Evolutionary conservation across 2,329 filamentous ascomycete species (phyloP).

Genomic region (Pseudogymnoascus sp.): DNA sequence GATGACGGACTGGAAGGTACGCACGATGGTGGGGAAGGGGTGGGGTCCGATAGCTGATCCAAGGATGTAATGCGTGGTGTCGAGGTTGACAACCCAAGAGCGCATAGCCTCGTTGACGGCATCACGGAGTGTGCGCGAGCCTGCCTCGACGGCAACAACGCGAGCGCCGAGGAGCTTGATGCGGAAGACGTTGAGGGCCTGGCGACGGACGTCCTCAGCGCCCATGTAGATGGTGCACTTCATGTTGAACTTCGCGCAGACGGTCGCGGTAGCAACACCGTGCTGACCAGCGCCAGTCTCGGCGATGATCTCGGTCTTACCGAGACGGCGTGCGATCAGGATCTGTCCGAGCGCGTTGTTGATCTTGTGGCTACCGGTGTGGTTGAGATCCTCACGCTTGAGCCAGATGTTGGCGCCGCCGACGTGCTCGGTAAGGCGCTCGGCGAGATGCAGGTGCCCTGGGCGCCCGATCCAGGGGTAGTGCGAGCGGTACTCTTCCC

Average conservation of each 20-base stretch:
- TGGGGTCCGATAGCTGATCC: constrained; percentile 96
- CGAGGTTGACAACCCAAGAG: constrained; percentile 85
- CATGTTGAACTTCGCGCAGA: constrained; percentile 98
- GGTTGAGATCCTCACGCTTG: constrained; percentile 95
- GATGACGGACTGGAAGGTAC: constrained; percentile 96
- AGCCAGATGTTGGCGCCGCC: constrained; percentile 95
- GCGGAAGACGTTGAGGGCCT: constrained; percentile 95
- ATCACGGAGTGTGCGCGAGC: constrained; percentile 72
- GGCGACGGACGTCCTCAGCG: constrained; percentile 89
- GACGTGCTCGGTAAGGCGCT: constrained; percentile 78
- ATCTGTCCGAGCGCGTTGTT: constrained; percentile 97
- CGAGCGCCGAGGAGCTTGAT: constrained; percentile 93
- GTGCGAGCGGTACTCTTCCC: constrained; percentile 93
- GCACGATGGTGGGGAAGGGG: constrained; percentile 94
- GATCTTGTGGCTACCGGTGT: constrained; percentile 98
- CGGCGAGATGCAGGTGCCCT: constrained; percentile 81
- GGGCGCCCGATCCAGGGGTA: constrained; percentile 97
- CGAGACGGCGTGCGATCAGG: constrained; percentile 72
- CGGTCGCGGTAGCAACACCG: constrained; percentile 92
- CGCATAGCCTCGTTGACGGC: constrained; percentile 94
- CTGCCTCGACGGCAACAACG: constrained; percentile 87
- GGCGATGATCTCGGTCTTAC: constrained; percentile 95
- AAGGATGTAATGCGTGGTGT: constrained; percentile 96
- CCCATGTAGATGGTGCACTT: constrained; percentile 98
- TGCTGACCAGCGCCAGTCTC: constrained; percentile 97